These are phyloP conservation scores for Cicer yamashitae DNA, from an alignment of 306 rosid species.

Conservation along the genomic window DNA sequence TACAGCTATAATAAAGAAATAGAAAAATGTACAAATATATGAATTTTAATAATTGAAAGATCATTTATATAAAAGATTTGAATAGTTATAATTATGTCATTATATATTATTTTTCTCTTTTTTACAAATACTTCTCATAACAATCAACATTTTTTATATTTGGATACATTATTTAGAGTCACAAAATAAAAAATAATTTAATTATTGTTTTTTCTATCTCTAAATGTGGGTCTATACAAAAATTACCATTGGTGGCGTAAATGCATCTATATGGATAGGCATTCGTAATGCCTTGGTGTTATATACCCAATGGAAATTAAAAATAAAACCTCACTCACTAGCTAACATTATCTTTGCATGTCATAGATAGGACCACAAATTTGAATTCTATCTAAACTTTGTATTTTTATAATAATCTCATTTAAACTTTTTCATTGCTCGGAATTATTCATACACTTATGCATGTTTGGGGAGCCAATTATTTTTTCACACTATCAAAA, in stretches of 20 bases:
- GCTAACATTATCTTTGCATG: constrained; percentile 30
- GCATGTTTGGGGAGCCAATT: constrained; percentile 40
- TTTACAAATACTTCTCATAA: no score
- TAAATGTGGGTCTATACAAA: no score
- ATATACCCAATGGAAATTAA: constrained; percentile 24
- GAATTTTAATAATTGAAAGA: no score
- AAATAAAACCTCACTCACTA: constrained; percentile 6
- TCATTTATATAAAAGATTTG: no score
- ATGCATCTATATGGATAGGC: constrained; percentile 30
- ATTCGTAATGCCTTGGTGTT: constrained; percentile 23
- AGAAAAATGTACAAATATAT: no score
- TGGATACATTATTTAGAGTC: no score
- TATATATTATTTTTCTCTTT: no score
- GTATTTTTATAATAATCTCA: background rate
- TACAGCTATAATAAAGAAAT: no score
- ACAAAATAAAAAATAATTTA: no score
- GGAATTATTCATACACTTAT: constrained; percentile 32
- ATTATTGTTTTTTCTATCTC: no score
- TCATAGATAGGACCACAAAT: constrained; percentile 46
- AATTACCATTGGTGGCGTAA: background rate
- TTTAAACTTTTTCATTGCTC: constrained; percentile 12
- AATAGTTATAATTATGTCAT: no score
- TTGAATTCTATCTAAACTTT: constrained; percentile 38
- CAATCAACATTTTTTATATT: no score
- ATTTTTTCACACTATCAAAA: constrained; percentile 13